A percentile compares a stretch with the other conserved stretches of the same genome.
Conservation (phyloP, 179 eudicot genomes). For the Patellifolia procumbens region DNA sequence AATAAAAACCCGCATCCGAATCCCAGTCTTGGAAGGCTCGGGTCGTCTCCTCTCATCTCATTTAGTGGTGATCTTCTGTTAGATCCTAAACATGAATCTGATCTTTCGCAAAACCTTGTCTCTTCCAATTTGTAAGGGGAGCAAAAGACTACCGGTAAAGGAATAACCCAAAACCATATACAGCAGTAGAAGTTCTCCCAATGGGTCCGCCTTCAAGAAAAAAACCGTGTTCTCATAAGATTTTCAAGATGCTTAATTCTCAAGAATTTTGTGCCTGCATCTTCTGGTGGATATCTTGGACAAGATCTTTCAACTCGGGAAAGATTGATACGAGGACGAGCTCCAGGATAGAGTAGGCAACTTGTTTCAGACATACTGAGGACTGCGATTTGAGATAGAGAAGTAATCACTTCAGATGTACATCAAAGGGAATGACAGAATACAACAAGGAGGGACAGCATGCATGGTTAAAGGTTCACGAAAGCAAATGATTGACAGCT, state of each 20-base stretch:
- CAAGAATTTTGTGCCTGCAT: constrained; percentile 32
- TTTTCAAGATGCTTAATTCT: not conserved
- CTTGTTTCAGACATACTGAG: constrained; percentile 81
- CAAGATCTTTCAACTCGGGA: constrained; percentile 81
- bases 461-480: too few relatives aligned
- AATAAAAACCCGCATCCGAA: constrained; percentile 4
- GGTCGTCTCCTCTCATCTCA: not conserved
- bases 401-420: not conserved
- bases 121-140: not conserved
- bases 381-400: constrained; percentile 61
- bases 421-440: constrained; percentile 7
- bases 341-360: constrained; percentile 72
- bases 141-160: not conserved
- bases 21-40: not conserved
- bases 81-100: not conserved
- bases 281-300: constrained; percentile 67
- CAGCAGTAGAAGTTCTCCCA: not conserved
- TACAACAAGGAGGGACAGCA: not conserved
- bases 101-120: not conserved
- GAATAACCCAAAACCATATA: not conserved
- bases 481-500: not conserved
- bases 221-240: not conserved
- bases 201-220: not conserved
- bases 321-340: constrained; percentile 72
- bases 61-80: not conserved